These are phyloP conservation scores for Fusarium devonianum DNA, from an alignment of 2,329 filamentous ascomycete genomes.

Conservation along the genomic window DNA sequence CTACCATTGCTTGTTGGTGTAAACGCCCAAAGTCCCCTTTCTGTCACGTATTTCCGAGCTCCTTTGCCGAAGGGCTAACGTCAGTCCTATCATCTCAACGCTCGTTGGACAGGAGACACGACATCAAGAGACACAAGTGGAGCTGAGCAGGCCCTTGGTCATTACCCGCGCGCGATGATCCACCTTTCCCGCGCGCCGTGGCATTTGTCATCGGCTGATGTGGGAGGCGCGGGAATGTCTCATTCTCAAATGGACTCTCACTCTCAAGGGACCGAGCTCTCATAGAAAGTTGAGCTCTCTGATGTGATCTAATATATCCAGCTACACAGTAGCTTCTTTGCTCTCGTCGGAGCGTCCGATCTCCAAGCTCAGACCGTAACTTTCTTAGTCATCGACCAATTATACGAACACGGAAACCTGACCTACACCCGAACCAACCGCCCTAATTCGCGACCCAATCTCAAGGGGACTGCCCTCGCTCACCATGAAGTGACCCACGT, in stretches of 20 bases:
- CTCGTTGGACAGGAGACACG: conserved; percentile 1
- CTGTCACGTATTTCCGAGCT: conserved; percentile 18
- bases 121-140: background rate
- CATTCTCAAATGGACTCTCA: too few relatives aligned
- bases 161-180: conserved; percentile 43
- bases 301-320: too few relatives aligned
- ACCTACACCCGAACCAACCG: conserved; percentile 51
- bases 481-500: conserved; percentile 63
- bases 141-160: conserved; percentile 31
- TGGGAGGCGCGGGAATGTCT: too few relatives aligned
- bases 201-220: conserved; percentile 33
- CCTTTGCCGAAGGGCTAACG: background rate
- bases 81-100: background rate
- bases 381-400: too few relatives aligned
- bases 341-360: too few relatives aligned
- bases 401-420: conserved; percentile 49
- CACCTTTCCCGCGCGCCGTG: conserved; percentile 2
- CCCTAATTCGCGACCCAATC: conserved; percentile 63
- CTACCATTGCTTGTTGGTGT: conserved; percentile 36
- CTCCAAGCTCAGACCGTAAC: too few relatives aligned
- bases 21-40: conserved; percentile 15
- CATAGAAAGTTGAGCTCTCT: too few relatives aligned
- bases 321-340: too few relatives aligned
- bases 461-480: conserved; percentile 70
- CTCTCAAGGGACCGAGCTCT: too few relatives aligned